Conservation (phyloP, 1,139 yeast genomes). For the Geotrichum carabidarum region DNA sequence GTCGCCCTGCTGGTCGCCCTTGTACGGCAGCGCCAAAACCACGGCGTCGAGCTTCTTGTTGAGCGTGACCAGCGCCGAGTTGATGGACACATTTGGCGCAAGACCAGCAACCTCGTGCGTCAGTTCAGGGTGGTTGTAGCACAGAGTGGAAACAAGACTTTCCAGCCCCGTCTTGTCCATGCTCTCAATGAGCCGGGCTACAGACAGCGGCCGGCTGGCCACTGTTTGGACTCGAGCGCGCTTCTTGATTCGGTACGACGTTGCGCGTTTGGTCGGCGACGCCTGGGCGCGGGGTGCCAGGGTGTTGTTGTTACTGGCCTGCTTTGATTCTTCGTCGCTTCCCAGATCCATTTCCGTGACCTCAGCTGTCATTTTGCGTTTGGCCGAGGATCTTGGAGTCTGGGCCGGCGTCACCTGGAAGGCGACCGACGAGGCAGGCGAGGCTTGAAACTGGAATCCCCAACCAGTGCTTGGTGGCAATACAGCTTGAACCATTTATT, state of each 20-base stretch:
- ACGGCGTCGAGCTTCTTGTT: conserved; percentile 47
- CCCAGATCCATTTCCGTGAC: not conserved
- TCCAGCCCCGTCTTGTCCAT: conserved; percentile 55
- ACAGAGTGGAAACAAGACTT: conserved; percentile 48
- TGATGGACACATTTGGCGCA: conserved; percentile 57
- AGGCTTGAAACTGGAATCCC: conserved; percentile 17
- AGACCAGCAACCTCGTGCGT: conserved; percentile 47
- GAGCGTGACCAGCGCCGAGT: conserved; percentile 50
- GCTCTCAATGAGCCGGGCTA: conserved; percentile 60
- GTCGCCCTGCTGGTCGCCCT: conserved; percentile 68
- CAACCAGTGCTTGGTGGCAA: conserved; percentile 20
- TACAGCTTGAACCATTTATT: conserved; percentile 18
- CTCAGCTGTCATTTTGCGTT: conserved; percentile 1
- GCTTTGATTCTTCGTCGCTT: not conserved
- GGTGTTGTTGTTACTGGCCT: not conserved
- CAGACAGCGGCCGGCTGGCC: conserved; percentile 46
- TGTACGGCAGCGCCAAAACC: conserved; percentile 58
- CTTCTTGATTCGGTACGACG: conserved; percentile 1
- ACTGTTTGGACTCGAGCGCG: conserved; percentile 16
- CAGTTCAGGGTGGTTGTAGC: conserved; percentile 60
- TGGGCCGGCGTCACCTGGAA: not conserved
- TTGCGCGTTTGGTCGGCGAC: not conserved
- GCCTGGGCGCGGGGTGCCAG: not conserved
- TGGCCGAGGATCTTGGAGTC: not conserved
- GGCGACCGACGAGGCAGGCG: not conserved